Evolutionary conservation across 2,329 filamentous ascomycete genomes (phyloP).

Genomic region (Epichloe gansuensis): DNA sequence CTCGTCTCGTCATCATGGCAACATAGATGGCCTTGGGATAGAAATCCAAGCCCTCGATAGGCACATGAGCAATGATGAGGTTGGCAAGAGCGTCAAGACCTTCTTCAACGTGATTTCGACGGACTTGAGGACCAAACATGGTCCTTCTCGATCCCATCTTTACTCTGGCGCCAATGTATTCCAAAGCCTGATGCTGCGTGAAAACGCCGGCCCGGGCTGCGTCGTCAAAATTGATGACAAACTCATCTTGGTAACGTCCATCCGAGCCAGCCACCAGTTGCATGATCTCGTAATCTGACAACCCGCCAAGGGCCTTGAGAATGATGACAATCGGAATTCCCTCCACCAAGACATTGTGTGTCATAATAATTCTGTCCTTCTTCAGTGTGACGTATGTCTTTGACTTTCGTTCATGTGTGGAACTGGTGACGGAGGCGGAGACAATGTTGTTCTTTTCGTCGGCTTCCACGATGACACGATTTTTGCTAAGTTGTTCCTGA

Average conservation of each 20-base stretch:
- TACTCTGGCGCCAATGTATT: slow-evolving; percentile 77
- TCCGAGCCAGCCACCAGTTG: slow-evolving; percentile 82
- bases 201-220: slow-evolving; percentile 71
- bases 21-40: slow-evolving; percentile 95
- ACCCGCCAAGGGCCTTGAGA: slow-evolving; percentile 83
- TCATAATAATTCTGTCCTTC: slow-evolving; percentile 79
- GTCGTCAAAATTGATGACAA: slow-evolving; percentile 90
- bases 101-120: slow-evolving; percentile 77
- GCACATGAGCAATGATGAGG: slow-evolving; percentile 88
- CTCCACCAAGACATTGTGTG: slow-evolving; percentile 87
- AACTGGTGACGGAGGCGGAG: slow-evolving; percentile 92
- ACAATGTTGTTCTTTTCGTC: slow-evolving; percentile 87
- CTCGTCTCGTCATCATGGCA: slow-evolving; percentile 92
- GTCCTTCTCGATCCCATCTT: slow-evolving; percentile 67
- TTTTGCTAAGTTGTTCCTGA: slow-evolving; percentile 98
- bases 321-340: slow-evolving; percentile 91
- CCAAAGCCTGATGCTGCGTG: slow-evolving; percentile 89
- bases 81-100: slow-evolving; percentile 85
- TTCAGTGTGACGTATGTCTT: slow-evolving; percentile 94
- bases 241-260: slow-evolving; percentile 83
- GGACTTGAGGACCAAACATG: slow-evolving; percentile 39
- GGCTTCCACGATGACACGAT: slow-evolving; percentile 92
- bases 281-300: slow-evolving; percentile 91
- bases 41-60: slow-evolving; percentile 83
- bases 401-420: slow-evolving; percentile 92